These are phyloP conservation scores for Magnolia sinica DNA, from an alignment of 164 flowering plant genomes.

Conservation along the genomic window DNA sequence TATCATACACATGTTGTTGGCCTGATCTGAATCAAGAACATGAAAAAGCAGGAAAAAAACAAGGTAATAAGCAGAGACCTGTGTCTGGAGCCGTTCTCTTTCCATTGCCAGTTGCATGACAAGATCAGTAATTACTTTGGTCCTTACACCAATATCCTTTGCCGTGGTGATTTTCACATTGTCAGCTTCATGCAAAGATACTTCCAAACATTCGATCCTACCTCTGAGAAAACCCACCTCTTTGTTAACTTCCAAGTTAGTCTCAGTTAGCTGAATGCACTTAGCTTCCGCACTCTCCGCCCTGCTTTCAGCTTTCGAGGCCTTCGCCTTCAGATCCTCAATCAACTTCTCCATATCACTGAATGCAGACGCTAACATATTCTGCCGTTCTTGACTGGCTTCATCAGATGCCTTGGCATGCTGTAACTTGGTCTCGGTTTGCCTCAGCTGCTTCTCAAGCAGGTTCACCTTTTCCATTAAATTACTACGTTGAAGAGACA, in stretches of 20 bases:
- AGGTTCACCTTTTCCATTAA: constrained; percentile 36
- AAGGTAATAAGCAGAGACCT: constrained; percentile 39
- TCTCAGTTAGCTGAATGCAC: constrained; percentile 35
- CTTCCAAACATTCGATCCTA: constrained; percentile 55
- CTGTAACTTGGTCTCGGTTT: constrained; percentile 34
- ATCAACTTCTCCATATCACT: constrained; percentile 42
- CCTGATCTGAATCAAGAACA: background rate
- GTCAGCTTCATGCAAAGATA: constrained; percentile 59
- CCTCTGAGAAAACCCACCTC: constrained; percentile 48
- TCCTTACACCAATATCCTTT: constrained; percentile 46
- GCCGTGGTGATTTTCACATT: constrained; percentile 53
- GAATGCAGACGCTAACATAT: constrained; percentile 26
- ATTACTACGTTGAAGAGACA: constrained; percentile 37
- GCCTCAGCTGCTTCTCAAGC: constrained; percentile 44
- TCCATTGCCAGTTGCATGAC: constrained; percentile 70
- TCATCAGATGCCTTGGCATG: constrained; percentile 32
- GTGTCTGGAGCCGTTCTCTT: constrained; percentile 82
- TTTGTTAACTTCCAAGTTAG: constrained; percentile 46
- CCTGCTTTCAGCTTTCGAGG: constrained; percentile 40
- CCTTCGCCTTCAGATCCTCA: constrained; percentile 39
- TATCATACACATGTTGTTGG: background rate
- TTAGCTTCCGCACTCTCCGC: constrained; percentile 53
- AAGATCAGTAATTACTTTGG: constrained; percentile 63
- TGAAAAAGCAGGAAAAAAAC: background rate
- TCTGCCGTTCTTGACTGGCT: constrained; percentile 33